A percentile compares a stretch with the other conserved stretches of the same genome.
phyloP scores from a whole-genome alignment of 2,329 filamentous ascomycete species.

The Neonectria ditissima region DNA sequence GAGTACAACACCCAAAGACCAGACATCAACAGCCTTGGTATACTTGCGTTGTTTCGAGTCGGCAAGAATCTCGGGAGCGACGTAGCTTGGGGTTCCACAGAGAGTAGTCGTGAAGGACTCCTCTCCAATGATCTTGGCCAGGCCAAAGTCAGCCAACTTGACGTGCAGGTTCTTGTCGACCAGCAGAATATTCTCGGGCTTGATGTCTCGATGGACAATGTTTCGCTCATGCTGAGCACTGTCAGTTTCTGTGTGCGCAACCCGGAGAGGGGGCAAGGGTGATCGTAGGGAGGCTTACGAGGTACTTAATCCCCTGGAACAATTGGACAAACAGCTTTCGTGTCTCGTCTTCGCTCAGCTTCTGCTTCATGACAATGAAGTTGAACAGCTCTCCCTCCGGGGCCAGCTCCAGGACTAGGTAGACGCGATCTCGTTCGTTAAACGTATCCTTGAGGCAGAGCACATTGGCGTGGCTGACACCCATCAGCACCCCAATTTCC shows the following conservation, averaged over 20 bases:
- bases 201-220: slow-evolving; percentile 97
- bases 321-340: slow-evolving; percentile 90
- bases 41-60: slow-evolving; percentile 86
- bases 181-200: slow-evolving; percentile 94
- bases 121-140: slow-evolving; percentile 98
- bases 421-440: slow-evolving; percentile 90
- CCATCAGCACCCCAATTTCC: slow-evolving; percentile 96
- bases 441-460: slow-evolving; percentile 96
- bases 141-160: slow-evolving; percentile 95
- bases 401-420: slow-evolving; percentile 90
- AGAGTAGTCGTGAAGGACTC: slow-evolving; percentile 97
- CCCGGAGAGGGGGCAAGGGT: background rate
- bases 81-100: slow-evolving; percentile 96
- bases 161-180: slow-evolving; percentile 86
- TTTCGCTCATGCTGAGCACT: slow-evolving; percentile 87
- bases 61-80: slow-evolving; percentile 93
- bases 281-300: slow-evolving; percentile 69
- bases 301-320: slow-evolving; percentile 93
- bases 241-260: slow-evolving; percentile 17
- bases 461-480: slow-evolving; percentile 94
- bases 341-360: slow-evolving; percentile 84
- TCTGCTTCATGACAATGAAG: slow-evolving; percentile 90
- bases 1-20: slow-evolving; percentile 96
- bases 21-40: slow-evolving; percentile 94
- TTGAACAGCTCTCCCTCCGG: slow-evolving; percentile 97